Evolutionary conservation across 257 asterid genomes (phyloP).

Genomic region (Marsdenia floribunda): DNA sequence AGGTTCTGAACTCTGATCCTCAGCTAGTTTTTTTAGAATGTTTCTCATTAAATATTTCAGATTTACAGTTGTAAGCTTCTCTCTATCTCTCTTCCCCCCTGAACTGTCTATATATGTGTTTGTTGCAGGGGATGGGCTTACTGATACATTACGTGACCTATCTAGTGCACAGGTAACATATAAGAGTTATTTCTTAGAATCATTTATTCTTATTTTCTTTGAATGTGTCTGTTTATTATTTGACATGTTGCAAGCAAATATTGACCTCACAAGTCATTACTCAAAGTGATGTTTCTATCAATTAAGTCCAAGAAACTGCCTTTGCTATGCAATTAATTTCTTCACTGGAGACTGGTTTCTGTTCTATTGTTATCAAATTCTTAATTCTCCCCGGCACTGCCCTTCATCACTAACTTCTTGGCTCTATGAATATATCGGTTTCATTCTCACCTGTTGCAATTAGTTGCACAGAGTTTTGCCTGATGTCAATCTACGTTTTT

Average conservation of each 20-base stretch:
- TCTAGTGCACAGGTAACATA: conserved; percentile 65
- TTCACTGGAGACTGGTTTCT: not conserved
- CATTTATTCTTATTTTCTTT: not conserved
- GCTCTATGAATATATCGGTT: not conserved
- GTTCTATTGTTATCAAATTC: not conserved
- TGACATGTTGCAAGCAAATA: not conserved
- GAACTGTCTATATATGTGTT: conserved; percentile 8
- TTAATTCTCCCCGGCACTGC: not conserved
- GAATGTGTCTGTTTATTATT: not conserved
- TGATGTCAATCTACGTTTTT: not conserved
- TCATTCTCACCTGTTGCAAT: not conserved
- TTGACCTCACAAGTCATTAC: not conserved
- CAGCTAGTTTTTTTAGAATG: not conserved
- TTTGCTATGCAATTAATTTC: not conserved
- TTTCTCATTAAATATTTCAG: not conserved
- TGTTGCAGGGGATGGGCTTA: conserved; percentile 77
- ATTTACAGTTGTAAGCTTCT: not conserved
- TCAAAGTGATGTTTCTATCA: not conserved
- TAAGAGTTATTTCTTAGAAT: not conserved
- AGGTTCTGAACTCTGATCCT: not conserved
- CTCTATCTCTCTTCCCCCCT: not conserved
- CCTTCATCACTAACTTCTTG: not conserved
- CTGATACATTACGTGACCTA: conserved; percentile 65
- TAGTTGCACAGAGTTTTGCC: not conserved
- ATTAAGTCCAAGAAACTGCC: not conserved